Conservation (phyloP, 1,284 basidiomycete genomes). For the Somion occarium region DNA sequence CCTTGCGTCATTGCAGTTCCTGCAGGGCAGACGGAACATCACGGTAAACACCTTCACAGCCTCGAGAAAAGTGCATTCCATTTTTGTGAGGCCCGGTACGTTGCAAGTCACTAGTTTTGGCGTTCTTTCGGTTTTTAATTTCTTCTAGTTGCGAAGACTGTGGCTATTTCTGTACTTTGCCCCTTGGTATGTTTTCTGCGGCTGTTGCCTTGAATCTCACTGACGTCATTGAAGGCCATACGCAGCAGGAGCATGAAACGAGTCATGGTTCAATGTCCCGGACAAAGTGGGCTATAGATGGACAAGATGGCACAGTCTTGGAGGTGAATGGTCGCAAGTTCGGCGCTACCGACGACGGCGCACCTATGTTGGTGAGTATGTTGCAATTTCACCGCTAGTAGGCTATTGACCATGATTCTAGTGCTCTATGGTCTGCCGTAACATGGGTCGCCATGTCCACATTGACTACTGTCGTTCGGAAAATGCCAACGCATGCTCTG, state of each 20-base stretch:
- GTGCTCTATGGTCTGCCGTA: constrained; percentile 52
- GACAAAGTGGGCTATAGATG: constrained; percentile 52
- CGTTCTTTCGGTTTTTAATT: neutral
- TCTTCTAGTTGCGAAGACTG: constrained; percentile 45
- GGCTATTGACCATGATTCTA: neutral
- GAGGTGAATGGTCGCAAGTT: constrained; percentile 55
- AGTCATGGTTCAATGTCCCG: constrained; percentile 60
- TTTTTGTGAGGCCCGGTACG: constrained; percentile 43
- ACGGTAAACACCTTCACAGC: constrained; percentile 45
- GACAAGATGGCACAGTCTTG: constrained; percentile 38
- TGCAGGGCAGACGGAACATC: constrained; percentile 36
- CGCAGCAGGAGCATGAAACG: constrained; percentile 58
- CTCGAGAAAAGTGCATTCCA: constrained; percentile 28
- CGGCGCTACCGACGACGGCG: constrained; percentile 52
- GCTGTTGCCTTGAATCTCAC: neutral
- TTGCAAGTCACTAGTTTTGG: neutral
- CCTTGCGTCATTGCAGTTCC: constrained; percentile 44
- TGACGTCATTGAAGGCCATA: constrained; percentile 37
- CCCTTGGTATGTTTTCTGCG: constrained; percentile 35
- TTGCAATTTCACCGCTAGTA: neutral
- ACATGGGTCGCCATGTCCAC: constrained; percentile 51
- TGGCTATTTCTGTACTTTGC: constrained; percentile 55
- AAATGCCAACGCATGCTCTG: constrained; percentile 32
- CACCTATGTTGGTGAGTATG: constrained; percentile 44
- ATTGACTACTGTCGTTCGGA: constrained; percentile 50